A percentile compares a stretch with the other conserved stretches of the same genome.
Evolutionary conservation across 148 eudicot genomes (phyloP).

Genomic region (Arbutus unedo): DNA sequence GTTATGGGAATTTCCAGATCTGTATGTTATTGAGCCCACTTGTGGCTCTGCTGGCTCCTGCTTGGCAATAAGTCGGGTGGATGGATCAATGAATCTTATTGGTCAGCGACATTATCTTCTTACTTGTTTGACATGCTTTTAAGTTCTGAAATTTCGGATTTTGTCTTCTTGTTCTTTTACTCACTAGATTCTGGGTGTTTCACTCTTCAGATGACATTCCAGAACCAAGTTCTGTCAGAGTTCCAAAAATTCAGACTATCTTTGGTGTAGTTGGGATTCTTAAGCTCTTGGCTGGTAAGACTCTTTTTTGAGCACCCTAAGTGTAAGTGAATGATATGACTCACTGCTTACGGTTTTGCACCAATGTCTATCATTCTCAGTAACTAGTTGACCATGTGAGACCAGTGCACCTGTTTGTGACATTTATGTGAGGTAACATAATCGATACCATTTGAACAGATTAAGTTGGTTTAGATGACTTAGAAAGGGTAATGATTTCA

Average conservation of each 20-base stretch:
- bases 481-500: no score
- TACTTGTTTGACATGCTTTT: constrained; percentile 10
- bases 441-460: not conserved
- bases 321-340: not conserved
- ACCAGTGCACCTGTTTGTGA: not conserved
- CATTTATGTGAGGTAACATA: not conserved
- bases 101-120: constrained; percentile 39
- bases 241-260: constrained; percentile 70
- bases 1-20: constrained; percentile 86
- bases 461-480: not conserved
- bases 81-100: constrained; percentile 77
- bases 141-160: not conserved
- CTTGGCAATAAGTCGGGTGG: constrained; percentile 66
- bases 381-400: not conserved
- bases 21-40: constrained; percentile 84
- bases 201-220: constrained; percentile 69
- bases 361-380: not conserved
- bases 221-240: constrained; percentile 53
- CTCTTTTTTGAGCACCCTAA: constrained; percentile 9
- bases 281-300: constrained; percentile 81
- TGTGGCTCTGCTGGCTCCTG: constrained; percentile 69
- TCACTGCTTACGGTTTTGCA: not conserved
- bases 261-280: constrained; percentile 87
- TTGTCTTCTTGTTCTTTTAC: constrained; percentile 2
- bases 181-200: not conserved